Evolutionary conservation across 805 yeast species (phyloP), one percentile per base, ranked within the genome.

Genomic region (Pichia exigua): DNA sequence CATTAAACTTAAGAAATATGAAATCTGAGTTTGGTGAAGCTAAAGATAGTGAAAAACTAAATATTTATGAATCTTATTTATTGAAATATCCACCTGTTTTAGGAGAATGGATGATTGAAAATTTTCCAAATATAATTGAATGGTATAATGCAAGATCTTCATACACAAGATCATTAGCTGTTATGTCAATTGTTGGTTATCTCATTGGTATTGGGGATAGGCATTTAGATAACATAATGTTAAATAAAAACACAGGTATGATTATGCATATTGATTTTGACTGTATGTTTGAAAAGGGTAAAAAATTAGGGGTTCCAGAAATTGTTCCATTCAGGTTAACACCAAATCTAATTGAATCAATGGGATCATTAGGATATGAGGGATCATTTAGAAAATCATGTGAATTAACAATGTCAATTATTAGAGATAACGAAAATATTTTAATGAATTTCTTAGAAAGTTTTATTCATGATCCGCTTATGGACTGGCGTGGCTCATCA

Each of bases 141-240:
- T 94, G 99, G 99, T 86, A 88, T 54, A 75, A 76, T 43, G 87
- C 92, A 1, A 70, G 98, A 50, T 83, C 82, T 46, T 73, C 75
- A 38, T 95, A 78, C 63, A 82, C 87, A 0, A 73, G 95, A 50
- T 82, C 96, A 0, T 74, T 86, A 27, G 97, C 97, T 0, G 98
- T 92, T 0, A 94, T 95, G 99, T 90, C 97, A 0, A 89, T 94
- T 73, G 96, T 92, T 6, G 99, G 99, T 0, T 88, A 87, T 64
- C 81, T 94, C 45, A 73, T 94, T 27, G 99, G 99, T 10, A 74
- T 94, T 47, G 99, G 99, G 24, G 99, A 94, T 67, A 75, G 99
- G 41, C 99, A 94, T 64, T 86, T 96, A 59, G 99, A 94, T 62
- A 94, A 94, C 62, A 80, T 94, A 21, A 68, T 94, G 50, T 71